Base-by-base conservation (phyloP, 495 filamentous ascomycete genomes). In the Penicillium atrosanguineum region DNA sequence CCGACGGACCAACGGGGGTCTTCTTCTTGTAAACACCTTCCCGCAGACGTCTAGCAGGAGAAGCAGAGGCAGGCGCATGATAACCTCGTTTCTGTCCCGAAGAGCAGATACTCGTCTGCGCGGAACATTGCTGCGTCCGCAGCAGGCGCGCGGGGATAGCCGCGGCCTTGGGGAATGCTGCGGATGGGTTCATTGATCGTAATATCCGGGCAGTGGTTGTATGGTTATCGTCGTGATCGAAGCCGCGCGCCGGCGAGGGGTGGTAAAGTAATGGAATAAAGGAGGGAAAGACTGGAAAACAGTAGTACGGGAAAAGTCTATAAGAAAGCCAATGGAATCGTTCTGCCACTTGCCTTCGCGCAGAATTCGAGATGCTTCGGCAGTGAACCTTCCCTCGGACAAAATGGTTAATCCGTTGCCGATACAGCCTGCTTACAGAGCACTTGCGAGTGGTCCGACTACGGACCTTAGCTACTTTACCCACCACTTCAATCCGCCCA, bases 91-190 rank as follows among this genome's bases (percentile, higher is more conserved):
- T 62, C 42, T 69, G 65, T 3, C 47, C 55, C 1, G 65, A 50
- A 12, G 63, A 58, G 23, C 62, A 59, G 36, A 66, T 37, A 23
- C 41, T 56, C 28, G 53, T 60, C 49, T 71, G 65, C 23, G 67
- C 71, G 26, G 72, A 65, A 52, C 60, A 71, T 64, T 68, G 70
- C 55, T 63, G 62, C 50, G 68, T 68, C 53, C 73, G 71, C 59
- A 76, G 56, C 46, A 76, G 63, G 61, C 68, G 71, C 52, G 69
- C 73, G 64, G 72, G 72, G 51, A 76, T 47, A 55, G 71, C 74
- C 67, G 72, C 71, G 59, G 72, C 71, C 64, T 76, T 77, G 37
- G 74, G 74, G 58, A 77, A 67, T 53, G 68, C 64, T 55, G 70
- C 66, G 45, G 72, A 70, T 55, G 71, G 57, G 62, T 68, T 75